phyloP scores from a whole-genome alignment of 108 stramenopile genomes.

The Cyclotella cryptica region DNA sequence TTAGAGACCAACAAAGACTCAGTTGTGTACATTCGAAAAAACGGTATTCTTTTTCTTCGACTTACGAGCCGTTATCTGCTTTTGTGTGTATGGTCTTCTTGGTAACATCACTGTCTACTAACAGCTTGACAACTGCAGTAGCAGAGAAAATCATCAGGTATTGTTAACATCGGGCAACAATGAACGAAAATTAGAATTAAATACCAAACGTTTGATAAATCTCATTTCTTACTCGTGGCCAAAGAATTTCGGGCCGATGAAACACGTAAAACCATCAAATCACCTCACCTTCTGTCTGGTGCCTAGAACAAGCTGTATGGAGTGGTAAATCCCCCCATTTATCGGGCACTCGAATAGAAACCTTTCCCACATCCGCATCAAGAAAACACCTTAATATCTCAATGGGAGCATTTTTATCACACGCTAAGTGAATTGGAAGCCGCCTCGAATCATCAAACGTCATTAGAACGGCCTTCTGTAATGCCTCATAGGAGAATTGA shows the following conservation, averaged over 20 bases:
- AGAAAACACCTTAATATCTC: slow-evolving; percentile 60
- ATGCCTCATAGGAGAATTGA: slow-evolving; percentile 46
- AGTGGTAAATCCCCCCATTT: slow-evolving; percentile 66
- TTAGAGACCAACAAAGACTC: not conserved
- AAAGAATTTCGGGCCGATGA: not conserved
- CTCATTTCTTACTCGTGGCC: no score
- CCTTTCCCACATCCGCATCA: slow-evolving; percentile 55
- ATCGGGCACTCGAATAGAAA: slow-evolving; percentile 52
- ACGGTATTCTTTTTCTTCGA: not conserved
- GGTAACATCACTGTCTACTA: slow-evolving; percentile 60
- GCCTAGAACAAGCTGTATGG: slow-evolving; percentile 43
- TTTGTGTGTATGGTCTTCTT: slow-evolving; percentile 53
- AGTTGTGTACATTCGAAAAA: not conserved
- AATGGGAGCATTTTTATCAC: slow-evolving; percentile 72
- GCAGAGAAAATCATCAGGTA: slow-evolving; percentile 19
- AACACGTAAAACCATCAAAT: not conserved
- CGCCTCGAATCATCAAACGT: slow-evolving; percentile 50
- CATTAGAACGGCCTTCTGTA: slow-evolving; percentile 57
- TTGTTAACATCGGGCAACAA: slow-evolving; percentile 42
- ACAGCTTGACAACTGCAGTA: slow-evolving; percentile 51
- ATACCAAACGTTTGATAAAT: not conserved
- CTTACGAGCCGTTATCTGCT: slow-evolving; percentile 55
- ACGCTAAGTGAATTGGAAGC: slow-evolving; percentile 68
- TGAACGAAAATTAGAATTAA: slow-evolving; percentile 24
- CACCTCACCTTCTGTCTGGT: slow-evolving; percentile 30